Base-by-base conservation (phyloP, 768 basidiomycete species). In the Suillus occidentalis region DNA sequence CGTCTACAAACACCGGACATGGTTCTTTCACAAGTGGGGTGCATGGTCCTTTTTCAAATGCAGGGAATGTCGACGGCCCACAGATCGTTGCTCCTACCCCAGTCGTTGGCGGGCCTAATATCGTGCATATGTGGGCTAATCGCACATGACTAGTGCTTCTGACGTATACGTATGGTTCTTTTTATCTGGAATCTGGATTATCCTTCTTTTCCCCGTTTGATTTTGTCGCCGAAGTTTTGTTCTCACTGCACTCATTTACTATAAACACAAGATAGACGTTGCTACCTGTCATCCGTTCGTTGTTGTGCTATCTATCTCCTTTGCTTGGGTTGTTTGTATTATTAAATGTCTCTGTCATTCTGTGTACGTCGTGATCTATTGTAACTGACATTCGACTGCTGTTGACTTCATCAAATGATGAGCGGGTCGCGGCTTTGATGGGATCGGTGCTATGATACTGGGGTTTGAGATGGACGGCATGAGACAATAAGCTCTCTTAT, bases 11-110 rank as follows among this genome's bases (percentile, higher is more conserved):
- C 22, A 37, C 59, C 42, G 67, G 65, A 25, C 36, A 39, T 55
- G 70, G 74, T 60, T 60, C 61, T 40, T 45, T 66, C 67, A 63
- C 73, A 64, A 64, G 62, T 52, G 31, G 53, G 12, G 53, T 12
- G 12, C 20, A 36, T n/a, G 53, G 53, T 36, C 66, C 73, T 28
- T 72, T 70, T 65, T 45, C 66, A 52, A 55, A 47, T 43, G 25
- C 53, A 37, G 65, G 65, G 42, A 55, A 52, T 45, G 68, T 25
- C 49, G 25, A 50, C 1, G 53, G 74, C 40, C 72, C 73, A 62
- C 70, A 77, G 68, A 76, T 76, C 63, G 42, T 76, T 62, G 75
- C 75, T 63, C 75, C 75, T 47, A 76, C 75, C 36, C 75, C 75
- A 62, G 67, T 76, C 42, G 76, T 76, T 68, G 75, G 75, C 55